Conservation (phyloP, 2,329 filamentous ascomycete species). For the Fusarium irregulare region DNA sequence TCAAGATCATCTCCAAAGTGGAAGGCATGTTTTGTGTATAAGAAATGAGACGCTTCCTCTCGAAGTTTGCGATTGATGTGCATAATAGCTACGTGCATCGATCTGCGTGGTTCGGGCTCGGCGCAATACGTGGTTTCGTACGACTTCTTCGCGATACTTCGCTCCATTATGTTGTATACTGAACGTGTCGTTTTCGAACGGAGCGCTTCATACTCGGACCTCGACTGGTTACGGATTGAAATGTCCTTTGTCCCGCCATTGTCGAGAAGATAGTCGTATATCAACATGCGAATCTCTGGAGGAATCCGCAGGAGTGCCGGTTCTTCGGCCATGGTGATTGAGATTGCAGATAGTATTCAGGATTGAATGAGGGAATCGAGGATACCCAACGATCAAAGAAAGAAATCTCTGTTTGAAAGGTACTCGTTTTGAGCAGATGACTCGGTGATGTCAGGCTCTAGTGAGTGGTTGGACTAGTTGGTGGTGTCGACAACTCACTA, state of each 20-base stretch:
- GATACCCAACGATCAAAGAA: not conserved
- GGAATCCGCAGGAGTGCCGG: conserved; percentile 52
- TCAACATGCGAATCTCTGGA: conserved; percentile 57
- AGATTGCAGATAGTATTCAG: not conserved
- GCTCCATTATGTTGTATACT: conserved; percentile 57
- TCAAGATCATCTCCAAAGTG: conserved; percentile 70
- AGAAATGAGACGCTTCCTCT: conserved; percentile 64
- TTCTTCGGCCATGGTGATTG: conserved; percentile 35
- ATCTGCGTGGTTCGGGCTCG: conserved; percentile 31
- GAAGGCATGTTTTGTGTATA: conserved; percentile 68
- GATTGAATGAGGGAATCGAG: not conserved
- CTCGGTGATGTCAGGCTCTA: conserved; percentile 26
- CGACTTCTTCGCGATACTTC: conserved; percentile 54
- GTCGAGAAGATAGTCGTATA: conserved; percentile 59
- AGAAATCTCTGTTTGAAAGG: not conserved
- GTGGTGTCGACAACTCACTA: conserved; percentile 20
- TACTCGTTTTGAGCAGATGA: conserved; percentile 5
- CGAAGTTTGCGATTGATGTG: conserved; percentile 60
- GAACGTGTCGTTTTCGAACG: conserved; percentile 45
- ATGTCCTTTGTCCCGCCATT: conserved; percentile 54
- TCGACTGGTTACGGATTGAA: conserved; percentile 54
- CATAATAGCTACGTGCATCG: conserved; percentile 60
- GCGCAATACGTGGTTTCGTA: conserved; percentile 65
- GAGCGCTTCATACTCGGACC: conserved; percentile 37
- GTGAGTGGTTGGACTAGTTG: conserved; percentile 12